phyloP scores from a whole-genome alignment of 2,329 filamentous ascomycete genomes.

The Fusarium staphyleae region DNA sequence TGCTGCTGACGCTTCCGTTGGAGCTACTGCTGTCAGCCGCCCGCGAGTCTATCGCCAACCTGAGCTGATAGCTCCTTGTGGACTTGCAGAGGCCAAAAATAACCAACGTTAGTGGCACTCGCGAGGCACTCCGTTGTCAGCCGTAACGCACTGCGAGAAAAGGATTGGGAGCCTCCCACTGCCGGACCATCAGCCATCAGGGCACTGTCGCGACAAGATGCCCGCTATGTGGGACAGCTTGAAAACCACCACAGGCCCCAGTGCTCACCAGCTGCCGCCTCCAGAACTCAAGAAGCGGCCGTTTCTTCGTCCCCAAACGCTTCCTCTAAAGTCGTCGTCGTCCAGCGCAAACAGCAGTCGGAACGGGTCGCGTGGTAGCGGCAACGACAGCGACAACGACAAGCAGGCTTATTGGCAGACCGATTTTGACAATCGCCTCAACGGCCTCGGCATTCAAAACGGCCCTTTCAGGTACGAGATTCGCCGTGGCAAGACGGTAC shows the following conservation, averaged over 20 bases:
- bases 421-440: conserved; percentile 41
- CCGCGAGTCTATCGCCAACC: conserved; percentile 15
- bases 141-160: conserved; percentile 1
- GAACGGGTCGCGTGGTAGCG: conserved; percentile 24
- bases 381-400: conserved; percentile 18
- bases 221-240: conserved; percentile 40
- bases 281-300: conserved; percentile 40
- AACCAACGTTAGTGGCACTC: conserved; percentile 9
- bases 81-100: conserved; percentile 32
- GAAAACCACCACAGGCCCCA: conserved; percentile 35
- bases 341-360: conserved; percentile 22
- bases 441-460: conserved; percentile 42
- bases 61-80: conserved; percentile 12
- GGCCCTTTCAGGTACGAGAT: conserved; percentile 43
- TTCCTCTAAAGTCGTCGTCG: conserved; percentile 25
- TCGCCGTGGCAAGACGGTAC: conserved; percentile 45
- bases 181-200: too few relatives aligned
- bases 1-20: conserved; percentile 5
- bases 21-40: conserved; percentile 27
- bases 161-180: too few relatives aligned
- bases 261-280: conserved; percentile 34
- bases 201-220: conserved; percentile 28
- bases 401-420: conserved; percentile 31
- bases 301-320: conserved; percentile 37
- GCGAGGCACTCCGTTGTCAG: conserved; percentile 19